phyloP scores from a whole-genome alignment of 768 basidiomycete species.

The Suillus variegatus region DNA sequence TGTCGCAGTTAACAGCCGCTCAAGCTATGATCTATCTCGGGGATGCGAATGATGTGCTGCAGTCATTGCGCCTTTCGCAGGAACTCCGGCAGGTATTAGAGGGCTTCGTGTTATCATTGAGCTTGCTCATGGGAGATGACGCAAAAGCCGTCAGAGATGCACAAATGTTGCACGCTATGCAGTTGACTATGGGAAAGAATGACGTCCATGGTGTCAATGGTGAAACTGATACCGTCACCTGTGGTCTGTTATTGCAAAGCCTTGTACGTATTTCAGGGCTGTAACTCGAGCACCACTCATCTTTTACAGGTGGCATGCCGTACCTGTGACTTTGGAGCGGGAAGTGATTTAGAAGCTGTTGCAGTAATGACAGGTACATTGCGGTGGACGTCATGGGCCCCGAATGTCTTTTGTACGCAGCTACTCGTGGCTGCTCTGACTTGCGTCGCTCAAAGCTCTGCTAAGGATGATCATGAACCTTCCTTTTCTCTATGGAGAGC shows the following conservation, averaged over 20 bases:
- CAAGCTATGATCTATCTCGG: slow-evolving; percentile 53
- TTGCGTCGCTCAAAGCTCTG: slow-evolving; percentile 56
- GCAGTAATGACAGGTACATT: slow-evolving; percentile 56
- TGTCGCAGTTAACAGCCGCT: slow-evolving; percentile 60
- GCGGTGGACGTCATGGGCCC: slow-evolving; percentile 65
- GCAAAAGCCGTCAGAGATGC: slow-evolving; percentile 69
- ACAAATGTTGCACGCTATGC: slow-evolving; percentile 67
- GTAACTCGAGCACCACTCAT: slow-evolving; percentile 6
- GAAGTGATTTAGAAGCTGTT: slow-evolving; percentile 52
- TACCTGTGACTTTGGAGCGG: slow-evolving; percentile 63
- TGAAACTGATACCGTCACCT: slow-evolving; percentile 64
- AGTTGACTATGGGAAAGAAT: slow-evolving; percentile 56
- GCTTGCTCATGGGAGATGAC: slow-evolving; percentile 66
- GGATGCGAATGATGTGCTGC: slow-evolving; percentile 57
- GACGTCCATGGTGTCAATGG: slow-evolving; percentile 59
- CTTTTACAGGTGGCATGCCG: slow-evolving; percentile 53
- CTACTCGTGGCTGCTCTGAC: slow-evolving; percentile 63
- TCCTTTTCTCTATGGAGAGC: slow-evolving; percentile 59
- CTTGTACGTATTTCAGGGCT: slow-evolving; percentile 45
- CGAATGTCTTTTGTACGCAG: slow-evolving; percentile 67
- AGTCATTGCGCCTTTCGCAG: slow-evolving; percentile 51
- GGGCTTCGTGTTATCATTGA: slow-evolving; percentile 56
- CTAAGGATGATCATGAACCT: slow-evolving; percentile 31
- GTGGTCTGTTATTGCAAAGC: slow-evolving; percentile 60
- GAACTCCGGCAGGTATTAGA: slow-evolving; percentile 61